A percentile compares a stretch with the other conserved stretches of the same genome.
phyloP scores from a whole-genome alignment of 176 grass and related monocot species.

The Eleusine coracana region DNA sequence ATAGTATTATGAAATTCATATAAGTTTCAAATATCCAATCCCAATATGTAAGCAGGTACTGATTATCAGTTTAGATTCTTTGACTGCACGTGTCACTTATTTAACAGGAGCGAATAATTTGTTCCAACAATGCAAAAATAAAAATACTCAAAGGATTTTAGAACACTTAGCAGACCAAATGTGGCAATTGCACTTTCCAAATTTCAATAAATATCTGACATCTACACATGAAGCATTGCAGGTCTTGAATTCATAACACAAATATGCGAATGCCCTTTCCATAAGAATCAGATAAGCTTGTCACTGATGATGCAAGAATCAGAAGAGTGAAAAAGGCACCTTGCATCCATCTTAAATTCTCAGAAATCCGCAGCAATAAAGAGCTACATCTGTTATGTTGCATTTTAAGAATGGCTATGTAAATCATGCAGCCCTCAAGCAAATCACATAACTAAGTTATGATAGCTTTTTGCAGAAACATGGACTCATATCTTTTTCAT shows the following conservation, averaged over 20 bases:
- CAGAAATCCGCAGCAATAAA: slow-evolving; percentile 17
- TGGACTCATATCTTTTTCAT: slow-evolving; percentile 9
- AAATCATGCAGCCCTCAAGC: background rate
- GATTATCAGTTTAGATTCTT: background rate
- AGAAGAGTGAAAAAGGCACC: background rate
- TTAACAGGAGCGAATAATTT: background rate
- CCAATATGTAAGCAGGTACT: background rate
- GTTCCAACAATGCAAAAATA: background rate
- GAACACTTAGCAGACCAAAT: background rate
- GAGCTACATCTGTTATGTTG: slow-evolving; percentile 5
- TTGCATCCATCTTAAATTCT: slow-evolving; percentile 22
- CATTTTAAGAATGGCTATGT: background rate
- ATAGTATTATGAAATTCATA: background rate
- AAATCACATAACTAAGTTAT: slow-evolving; percentile 2
- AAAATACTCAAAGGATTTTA: background rate
- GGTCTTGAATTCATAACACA: background rate
- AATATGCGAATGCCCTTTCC: background rate
- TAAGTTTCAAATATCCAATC: slow-evolving; percentile 8
- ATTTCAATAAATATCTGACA: background rate
- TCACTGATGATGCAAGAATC: background rate
- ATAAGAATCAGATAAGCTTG: background rate
- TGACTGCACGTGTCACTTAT: background rate
- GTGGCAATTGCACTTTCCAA: background rate
- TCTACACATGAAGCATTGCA: background rate
- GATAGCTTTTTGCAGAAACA: slow-evolving; percentile 7